phyloP scores from a whole-genome alignment of 768 basidiomycete genomes.

The Steccherinum ochraceum region DNA sequence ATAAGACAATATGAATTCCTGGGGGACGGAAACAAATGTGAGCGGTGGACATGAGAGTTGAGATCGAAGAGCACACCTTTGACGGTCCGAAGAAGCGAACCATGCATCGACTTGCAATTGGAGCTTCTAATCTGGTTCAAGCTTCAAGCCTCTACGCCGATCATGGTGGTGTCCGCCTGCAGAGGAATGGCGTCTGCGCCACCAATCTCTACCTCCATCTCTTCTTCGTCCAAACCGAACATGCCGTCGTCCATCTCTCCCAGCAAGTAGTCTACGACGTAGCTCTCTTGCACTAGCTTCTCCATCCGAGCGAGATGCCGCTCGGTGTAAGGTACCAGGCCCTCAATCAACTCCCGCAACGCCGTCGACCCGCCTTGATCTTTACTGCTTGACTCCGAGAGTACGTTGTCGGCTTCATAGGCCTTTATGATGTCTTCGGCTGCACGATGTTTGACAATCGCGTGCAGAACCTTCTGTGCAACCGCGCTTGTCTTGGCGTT shows the following conservation, averaged over 20 bases:
- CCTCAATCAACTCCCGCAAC: slow-evolving; percentile 75
- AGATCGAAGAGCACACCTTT: no score
- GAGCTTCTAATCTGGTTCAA: no score
- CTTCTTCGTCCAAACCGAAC: slow-evolving; percentile 42
- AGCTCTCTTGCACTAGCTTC: slow-evolving; percentile 88
- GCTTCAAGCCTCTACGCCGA: no score
- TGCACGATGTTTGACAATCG: slow-evolving; percentile 70
- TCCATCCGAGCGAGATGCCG: slow-evolving; percentile 85
- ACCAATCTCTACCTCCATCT: slow-evolving; percentile 17
- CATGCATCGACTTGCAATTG: no score
- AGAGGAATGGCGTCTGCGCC: neutral
- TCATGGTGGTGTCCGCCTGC: no score
- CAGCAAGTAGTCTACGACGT: slow-evolving; percentile 85
- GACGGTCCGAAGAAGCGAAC: no score
- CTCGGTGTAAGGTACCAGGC: slow-evolving; percentile 90
- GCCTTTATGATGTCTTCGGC: slow-evolving; percentile 69
- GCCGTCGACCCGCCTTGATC: slow-evolving; percentile 19
- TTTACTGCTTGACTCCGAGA: slow-evolving; percentile 20
- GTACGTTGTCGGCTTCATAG: slow-evolving; percentile 33
- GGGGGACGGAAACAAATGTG: no score
- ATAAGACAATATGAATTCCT: no score
- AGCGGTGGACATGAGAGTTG: no score
- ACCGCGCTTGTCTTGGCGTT: slow-evolving; percentile 79
- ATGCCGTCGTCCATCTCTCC: slow-evolving; percentile 84
- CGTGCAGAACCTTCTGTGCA: slow-evolving; percentile 79